Base-by-base conservation (phyloP, 257 asterid genomes). In the Solanum medicagineum region DNA sequence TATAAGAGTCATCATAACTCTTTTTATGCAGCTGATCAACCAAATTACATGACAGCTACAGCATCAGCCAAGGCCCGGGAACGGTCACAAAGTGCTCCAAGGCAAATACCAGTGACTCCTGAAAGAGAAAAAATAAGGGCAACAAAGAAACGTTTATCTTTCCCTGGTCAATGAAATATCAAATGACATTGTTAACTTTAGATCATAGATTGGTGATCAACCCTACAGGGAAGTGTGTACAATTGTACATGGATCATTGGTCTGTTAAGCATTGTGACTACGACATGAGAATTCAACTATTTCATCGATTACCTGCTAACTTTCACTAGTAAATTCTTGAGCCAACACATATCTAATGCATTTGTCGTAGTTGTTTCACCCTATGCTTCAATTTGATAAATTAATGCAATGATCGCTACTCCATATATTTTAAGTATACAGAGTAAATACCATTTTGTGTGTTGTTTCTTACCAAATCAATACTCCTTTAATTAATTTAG, bases 21-120 rank as follows among this genome's bases (percentile, higher is more conserved):
- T 20, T 84, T 71, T 85, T 81, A 87, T 3, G 74, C 75, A 26
- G 63, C 90, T 49, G 81, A 70, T 49, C 83, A 68, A 69, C 98
- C 98, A 3, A 92, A 87, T 82, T 95, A 94, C 59, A 94, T 95
- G 99, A 93, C 93, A 0, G 90, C 95, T 62, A 95, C 98, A 16
- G 95, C 90, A 73, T 94, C 98, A 36, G 94, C 98, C 47, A 90
- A 80, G 86, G 99, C 97, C 2, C 89, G 98, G 44, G 89, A 89
- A 16, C 91, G 94, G 68, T 90, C 98, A 19, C 86, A 84, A 1
- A 95, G 97, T 86, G 87, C 92, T 57, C 95, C 97, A 3, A 92
- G 93, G 89, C 92, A 83, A 45, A 92, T 93, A 89, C 85, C 85
- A 26, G 70, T 51, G 53, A 91, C 95, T 86, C 97, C 97, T 1